Percentiles rank a stretch among this genome's conserved stretches.
phyloP scores from a whole-genome alignment of 1,284 basidiomycete species.

The Coniferiporia sulphurascens region DNA sequence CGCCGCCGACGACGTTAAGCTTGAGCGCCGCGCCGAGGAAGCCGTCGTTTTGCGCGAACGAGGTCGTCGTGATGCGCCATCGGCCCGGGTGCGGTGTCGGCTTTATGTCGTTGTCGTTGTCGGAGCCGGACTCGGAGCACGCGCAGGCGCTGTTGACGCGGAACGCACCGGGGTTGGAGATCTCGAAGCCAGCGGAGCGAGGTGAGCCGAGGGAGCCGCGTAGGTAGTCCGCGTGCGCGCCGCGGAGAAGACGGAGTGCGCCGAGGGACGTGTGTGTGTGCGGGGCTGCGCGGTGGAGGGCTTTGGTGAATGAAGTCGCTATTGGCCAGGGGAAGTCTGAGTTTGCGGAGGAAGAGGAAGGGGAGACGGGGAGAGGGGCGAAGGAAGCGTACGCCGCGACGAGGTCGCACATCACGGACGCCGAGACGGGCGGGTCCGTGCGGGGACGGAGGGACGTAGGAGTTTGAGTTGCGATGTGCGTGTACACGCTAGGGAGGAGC shows the following conservation, averaged over 20 bases:
- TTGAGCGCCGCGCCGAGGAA: conserved; percentile 32
- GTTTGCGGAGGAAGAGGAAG: too few species aligned
- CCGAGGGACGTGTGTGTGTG: conserved; percentile 28
- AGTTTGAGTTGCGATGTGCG: conserved; percentile 27
- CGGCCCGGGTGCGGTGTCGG: too few species aligned
- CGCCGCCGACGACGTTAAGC: conserved; percentile 32
- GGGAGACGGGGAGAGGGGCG: conserved; percentile 21
- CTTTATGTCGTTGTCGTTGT: too few species aligned
- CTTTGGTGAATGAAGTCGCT: conserved; percentile 19
- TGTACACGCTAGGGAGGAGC: conserved; percentile 24
- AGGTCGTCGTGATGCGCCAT: conserved; percentile 25
- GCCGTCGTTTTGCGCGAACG: conserved; percentile 31
- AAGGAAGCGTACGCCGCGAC: conserved; percentile 26
- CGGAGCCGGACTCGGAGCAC: background rate
- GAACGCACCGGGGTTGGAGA: conserved; percentile 34
- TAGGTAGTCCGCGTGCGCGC: conserved; percentile 29
- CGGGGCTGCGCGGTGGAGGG: conserved; percentile 23
- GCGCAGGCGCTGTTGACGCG: too few species aligned
- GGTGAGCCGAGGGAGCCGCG: conserved; percentile 29
- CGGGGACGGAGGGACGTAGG: conserved; percentile 35
- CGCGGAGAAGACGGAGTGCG: conserved; percentile 31
- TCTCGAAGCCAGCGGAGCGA: conserved; percentile 27
- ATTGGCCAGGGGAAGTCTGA: conserved; percentile 24
- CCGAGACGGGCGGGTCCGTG: conserved; percentile 23
- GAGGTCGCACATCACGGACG: conserved; percentile 31